phyloP scores from a whole-genome alignment of 352 stramenopile genomes.

The Stramenopiles sp. region DNA sequence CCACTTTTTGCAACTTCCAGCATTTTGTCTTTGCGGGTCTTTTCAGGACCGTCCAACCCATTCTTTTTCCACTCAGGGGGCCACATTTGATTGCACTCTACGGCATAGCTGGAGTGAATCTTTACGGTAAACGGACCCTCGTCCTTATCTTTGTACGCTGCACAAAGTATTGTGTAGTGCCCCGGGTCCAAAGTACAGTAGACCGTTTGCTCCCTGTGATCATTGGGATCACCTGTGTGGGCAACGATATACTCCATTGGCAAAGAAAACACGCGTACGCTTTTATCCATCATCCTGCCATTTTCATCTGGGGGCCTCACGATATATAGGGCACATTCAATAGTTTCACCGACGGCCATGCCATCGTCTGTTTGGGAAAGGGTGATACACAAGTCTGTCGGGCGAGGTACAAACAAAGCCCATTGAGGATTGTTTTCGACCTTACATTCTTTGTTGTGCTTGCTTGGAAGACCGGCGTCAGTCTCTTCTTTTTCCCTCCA shows the following conservation, averaged over 20 bases:
- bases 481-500: conserved; percentile 39
- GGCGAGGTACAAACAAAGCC: conserved; percentile 39
- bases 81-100: conserved; percentile 48
- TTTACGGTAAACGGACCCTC: conserved; percentile 61
- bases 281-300: conserved; percentile 29
- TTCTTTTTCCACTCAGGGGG: conserved; percentile 43
- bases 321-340: neutral
- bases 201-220: conserved; percentile 47
- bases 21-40: conserved; percentile 47
- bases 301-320: neutral
- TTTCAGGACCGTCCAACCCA: conserved; percentile 31
- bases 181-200: conserved; percentile 43
- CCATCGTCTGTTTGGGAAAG: conserved; percentile 37
- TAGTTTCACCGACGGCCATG: neutral
- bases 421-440: conserved; percentile 70
- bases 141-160: conserved; percentile 59
- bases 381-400: conserved; percentile 55
- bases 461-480: conserved; percentile 48
- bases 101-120: conserved; percentile 57
- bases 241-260: conserved; percentile 44
- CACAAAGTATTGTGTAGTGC: conserved; percentile 61
- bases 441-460: conserved; percentile 47
- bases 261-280: conserved; percentile 22
- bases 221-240: conserved; percentile 44
- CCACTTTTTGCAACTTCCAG: conserved; percentile 40